Base-by-base conservation (phyloP, 2,329 filamentous ascomycete species). In the Colletotrichum navitas region DNA sequence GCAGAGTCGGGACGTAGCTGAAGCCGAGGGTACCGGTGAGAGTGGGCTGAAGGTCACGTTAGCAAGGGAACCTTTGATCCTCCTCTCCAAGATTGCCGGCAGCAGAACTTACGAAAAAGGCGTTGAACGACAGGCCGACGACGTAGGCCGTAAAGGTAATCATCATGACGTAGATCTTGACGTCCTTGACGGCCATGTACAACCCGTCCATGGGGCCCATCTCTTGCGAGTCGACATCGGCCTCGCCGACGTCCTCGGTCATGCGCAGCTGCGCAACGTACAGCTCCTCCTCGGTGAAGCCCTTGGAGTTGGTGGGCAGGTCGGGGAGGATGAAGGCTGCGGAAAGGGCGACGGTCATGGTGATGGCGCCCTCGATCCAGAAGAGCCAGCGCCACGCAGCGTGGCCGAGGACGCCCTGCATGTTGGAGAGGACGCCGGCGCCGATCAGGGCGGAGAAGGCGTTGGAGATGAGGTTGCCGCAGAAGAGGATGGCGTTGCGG, bases 161-260 rank as follows among this genome's bases (percentile, higher is more conserved):
- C 85, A 90, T 90, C 86, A 91, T 87, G 71, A 91, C 76, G 76
- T 90, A 91, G 73, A 90, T 88, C 81, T 91, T 91, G 74, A 81
- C 21, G 73, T 91, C 90, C 78, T 87, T 89, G 61, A 90, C 76
- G 0, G 88, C 87, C 85, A 91, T 88, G 63, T 86, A 81, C 39
- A 90, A 78, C 12, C 89, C 89, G 11, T 84, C 83, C 72, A 88
- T 86, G 2, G 82, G 76, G 3, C 85, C 84, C 74, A 88, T 83
- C n/a, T 84, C 83, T 0, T 81, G 80, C 0, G 82, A 81, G 74
- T 90, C 88, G 8, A 80, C 81, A 69, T 89, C 87, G 0, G 85
- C 85, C 77, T 89, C 86, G 51, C 87, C 88, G 1, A 88, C 86
- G 74, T 90, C 88, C 78, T 89, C 87, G 3, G 86, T 78, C 82